Evolutionary conservation across 2,329 filamentous ascomycete species (phyloP).

Genomic region (Phyllosticta citribraziliensis): DNA sequence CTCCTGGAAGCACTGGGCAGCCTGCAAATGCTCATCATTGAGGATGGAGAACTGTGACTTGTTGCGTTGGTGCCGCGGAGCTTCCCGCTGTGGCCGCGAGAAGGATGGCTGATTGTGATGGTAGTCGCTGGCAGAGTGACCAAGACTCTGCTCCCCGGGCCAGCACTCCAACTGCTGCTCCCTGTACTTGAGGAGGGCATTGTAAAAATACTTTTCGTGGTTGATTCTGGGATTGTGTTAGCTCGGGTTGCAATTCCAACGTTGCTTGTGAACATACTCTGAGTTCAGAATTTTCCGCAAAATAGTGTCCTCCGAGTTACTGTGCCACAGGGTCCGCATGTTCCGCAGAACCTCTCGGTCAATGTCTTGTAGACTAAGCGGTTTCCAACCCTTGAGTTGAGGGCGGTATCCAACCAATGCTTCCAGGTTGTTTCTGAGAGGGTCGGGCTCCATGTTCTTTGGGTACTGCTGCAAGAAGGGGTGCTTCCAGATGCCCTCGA

Average conservation of each 20-base stretch:
- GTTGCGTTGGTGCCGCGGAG: slow-evolving; percentile 30
- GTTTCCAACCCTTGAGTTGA: slow-evolving; percentile 52
- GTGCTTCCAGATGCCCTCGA: slow-evolving; percentile 77
- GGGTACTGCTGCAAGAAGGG: slow-evolving; percentile 72
- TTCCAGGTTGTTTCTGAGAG: slow-evolving; percentile 32
- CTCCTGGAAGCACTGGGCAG: slow-evolving; percentile 40
- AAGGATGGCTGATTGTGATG: slow-evolving; percentile 39
- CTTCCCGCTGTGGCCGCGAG: slow-evolving; percentile 16
- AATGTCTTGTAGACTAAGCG: slow-evolving; percentile 55
- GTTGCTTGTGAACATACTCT: slow-evolving; percentile 24
- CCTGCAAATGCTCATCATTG: slow-evolving; percentile 43
- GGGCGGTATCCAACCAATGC: slow-evolving; percentile 47
- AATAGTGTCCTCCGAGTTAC: slow-evolving; percentile 63
- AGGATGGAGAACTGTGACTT: slow-evolving; percentile 48
- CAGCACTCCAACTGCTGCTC: slow-evolving; percentile 84
- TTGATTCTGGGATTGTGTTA: slow-evolving; percentile 50
- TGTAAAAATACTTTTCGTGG: slow-evolving; percentile 90
- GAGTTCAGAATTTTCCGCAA: slow-evolving; percentile 52
- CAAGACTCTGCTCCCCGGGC: slow-evolving; percentile 55
- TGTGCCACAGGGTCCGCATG: slow-evolving; percentile 85
- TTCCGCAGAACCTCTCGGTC: slow-evolving; percentile 76
- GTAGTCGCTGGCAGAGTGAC: slow-evolving; percentile 84
- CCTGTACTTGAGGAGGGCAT: slow-evolving; percentile 69
- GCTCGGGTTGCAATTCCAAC: background rate
- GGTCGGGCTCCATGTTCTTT: background rate